A percentile compares a stretch with the other conserved stretches of the same genome.
phyloP scores from a whole-genome alignment of 192 early-diverging fungal species.

The Backusella liffmaniae region DNA sequence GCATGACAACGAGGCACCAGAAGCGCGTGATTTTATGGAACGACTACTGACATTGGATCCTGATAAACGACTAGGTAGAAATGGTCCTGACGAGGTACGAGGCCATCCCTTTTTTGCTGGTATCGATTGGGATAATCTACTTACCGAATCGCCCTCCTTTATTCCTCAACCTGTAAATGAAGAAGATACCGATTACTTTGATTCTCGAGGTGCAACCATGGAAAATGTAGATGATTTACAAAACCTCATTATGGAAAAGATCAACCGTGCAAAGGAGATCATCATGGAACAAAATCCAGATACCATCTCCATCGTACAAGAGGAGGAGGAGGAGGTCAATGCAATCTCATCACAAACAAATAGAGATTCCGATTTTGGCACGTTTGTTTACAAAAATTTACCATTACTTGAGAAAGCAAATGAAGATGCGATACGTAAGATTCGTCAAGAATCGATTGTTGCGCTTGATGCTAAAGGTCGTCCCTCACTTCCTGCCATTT shows the following conservation, averaged over 20 bases:
- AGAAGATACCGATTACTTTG: slow-evolving; percentile 95
- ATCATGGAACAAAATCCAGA: slow-evolving; percentile 18
- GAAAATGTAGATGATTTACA: slow-evolving; percentile 42
- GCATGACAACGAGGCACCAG: slow-evolving; percentile 66
- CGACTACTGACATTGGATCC: slow-evolving; percentile 63
- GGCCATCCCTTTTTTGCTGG: slow-evolving; percentile 72
- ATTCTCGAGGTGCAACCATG: slow-evolving; percentile 77
- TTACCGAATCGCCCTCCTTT: slow-evolving; percentile 70
- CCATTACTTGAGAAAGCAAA: slow-evolving; percentile 89
- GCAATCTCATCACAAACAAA: slow-evolving; percentile 5
- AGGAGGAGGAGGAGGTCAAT: background rate
- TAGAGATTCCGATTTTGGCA: slow-evolving; percentile 70
- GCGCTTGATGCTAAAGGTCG: slow-evolving; percentile 15
- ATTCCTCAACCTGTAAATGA: slow-evolving; percentile 70
- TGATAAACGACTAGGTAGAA: slow-evolving; percentile 63
- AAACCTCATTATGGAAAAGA: slow-evolving; percentile 32
- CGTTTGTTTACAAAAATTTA: slow-evolving; percentile 91
- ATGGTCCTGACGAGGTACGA: slow-evolving; percentile 77
- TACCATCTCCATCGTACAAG: background rate
- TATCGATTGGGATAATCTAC: slow-evolving; percentile 69
- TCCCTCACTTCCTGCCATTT: slow-evolving; percentile 37
- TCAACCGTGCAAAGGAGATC: slow-evolving; percentile 21
- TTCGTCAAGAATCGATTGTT: slow-evolving; percentile 62
- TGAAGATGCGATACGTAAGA: slow-evolving; percentile 76
- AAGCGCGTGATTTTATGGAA: slow-evolving; percentile 82